A percentile compares a stretch with the other conserved stretches of the same genome.
phyloP scores from a whole-genome alignment of 768 basidiomycete species.

The Lactifluus subvellereus region DNA sequence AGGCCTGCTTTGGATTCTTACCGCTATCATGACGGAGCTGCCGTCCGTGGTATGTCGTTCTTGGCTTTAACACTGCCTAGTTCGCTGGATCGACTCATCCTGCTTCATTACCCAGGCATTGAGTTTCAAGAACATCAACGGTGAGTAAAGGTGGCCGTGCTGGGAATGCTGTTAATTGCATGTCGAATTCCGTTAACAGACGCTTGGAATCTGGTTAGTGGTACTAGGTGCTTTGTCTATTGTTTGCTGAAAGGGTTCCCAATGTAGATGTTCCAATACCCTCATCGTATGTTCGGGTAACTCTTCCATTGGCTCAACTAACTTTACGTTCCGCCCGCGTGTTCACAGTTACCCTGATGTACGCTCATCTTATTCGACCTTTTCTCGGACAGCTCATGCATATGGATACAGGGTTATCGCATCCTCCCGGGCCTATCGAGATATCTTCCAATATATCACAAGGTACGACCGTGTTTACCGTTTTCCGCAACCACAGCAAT shows the following conservation, averaged over 20 bases:
- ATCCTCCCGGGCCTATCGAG: constrained; percentile 21
- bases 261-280: constrained; percentile 22
- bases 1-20: constrained; percentile 17
- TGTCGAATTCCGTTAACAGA: constrained; percentile 2
- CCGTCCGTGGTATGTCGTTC: constrained; percentile 12
- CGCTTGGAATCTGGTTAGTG: constrained; percentile 20
- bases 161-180: background rate
- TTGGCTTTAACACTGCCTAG: background rate
- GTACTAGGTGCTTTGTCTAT: background rate
- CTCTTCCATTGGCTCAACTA: background rate
- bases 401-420: constrained; percentile 10
- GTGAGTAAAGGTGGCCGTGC: background rate
- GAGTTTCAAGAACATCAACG: constrained; percentile 17
- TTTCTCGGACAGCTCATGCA: background rate
- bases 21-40: constrained; percentile 13
- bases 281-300: constrained; percentile 15
- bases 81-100: background rate
- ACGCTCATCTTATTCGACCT: background rate
- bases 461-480: background rate
- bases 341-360: constrained; percentile 16
- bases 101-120: constrained; percentile 3
- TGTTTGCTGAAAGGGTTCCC: background rate
- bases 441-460: constrained; percentile 23
- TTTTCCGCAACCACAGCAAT: background rate
- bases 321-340: background rate